These are phyloP conservation scores for Tetrapisispora nanseiensis DNA, from an alignment of 805 yeast species.

Conservation along the genomic window DNA sequence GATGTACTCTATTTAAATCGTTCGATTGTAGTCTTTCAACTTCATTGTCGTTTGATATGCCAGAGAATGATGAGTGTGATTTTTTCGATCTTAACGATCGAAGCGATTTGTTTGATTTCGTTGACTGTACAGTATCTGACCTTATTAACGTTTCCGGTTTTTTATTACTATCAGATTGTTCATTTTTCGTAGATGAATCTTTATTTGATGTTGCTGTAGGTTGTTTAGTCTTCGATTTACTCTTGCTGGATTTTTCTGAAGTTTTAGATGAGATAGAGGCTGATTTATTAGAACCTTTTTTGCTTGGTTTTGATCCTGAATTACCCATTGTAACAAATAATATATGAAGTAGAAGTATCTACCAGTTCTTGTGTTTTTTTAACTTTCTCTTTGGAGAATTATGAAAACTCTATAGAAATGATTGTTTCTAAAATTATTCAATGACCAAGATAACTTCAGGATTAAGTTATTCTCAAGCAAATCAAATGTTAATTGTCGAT, in stretches of 20 bases:
- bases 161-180: slow-evolving; percentile 45
- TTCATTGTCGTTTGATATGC: slow-evolving; percentile 5
- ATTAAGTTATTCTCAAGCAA: no score
- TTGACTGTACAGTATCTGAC: slow-evolving; percentile 3
- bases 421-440: no score
- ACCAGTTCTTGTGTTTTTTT: not conserved
- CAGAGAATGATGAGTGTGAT: slow-evolving; percentile 1
- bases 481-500: no score
- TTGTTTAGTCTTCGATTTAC: slow-evolving; percentile 2
- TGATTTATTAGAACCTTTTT: slow-evolving; percentile 8
- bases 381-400: no score
- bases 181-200: slow-evolving; percentile 17
- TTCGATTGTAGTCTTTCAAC: slow-evolving; percentile 21
- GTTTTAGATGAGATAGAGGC: slow-evolving; percentile 7
- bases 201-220: slow-evolving; percentile 3
- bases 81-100: slow-evolving; percentile 3
- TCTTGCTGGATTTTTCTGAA: not conserved
- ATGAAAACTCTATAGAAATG: no score
- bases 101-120: not conserved
- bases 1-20: slow-evolving; percentile 9
- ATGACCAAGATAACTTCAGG: no score
- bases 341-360: no score
- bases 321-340: no score
- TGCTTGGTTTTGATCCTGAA: slow-evolving; percentile 35
- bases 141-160: slow-evolving; percentile 14